phyloP scores from a whole-genome alignment of 2,329 filamentous ascomycete genomes.

The Metarhizium rileyi region DNA sequence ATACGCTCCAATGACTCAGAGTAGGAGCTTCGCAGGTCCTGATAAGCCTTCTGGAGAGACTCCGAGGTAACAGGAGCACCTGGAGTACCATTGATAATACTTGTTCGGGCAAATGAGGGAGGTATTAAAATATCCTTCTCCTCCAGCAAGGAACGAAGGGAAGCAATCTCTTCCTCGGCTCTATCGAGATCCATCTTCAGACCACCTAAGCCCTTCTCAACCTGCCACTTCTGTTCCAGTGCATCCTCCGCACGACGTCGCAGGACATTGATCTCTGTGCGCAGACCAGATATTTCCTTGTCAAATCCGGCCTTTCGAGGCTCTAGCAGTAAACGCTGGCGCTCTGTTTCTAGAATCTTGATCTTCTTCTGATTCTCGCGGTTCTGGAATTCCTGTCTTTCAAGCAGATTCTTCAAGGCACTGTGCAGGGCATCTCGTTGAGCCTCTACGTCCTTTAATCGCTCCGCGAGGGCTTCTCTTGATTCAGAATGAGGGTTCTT shows the following conservation, averaged over 20 bases:
- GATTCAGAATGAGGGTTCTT: slow-evolving; percentile 44
- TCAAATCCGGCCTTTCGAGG: slow-evolving; percentile 74
- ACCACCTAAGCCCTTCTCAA: slow-evolving; percentile 79
- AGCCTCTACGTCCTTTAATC: slow-evolving; percentile 84
- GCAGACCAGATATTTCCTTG: slow-evolving; percentile 67
- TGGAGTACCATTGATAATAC: slow-evolving; percentile 19
- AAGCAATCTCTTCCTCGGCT: slow-evolving; percentile 82
- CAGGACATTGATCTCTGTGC: slow-evolving; percentile 75
- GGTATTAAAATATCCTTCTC: slow-evolving; percentile 76
- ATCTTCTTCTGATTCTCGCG: slow-evolving; percentile 77
- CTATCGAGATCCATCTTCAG: slow-evolving; percentile 96
- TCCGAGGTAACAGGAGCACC: slow-evolving; percentile 51
- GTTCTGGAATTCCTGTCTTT: slow-evolving; percentile 77
- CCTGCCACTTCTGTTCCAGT: slow-evolving; percentile 91
- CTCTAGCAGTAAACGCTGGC: slow-evolving; percentile 59
- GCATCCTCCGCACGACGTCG: slow-evolving; percentile 86
- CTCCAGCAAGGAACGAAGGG: slow-evolving; percentile 66
- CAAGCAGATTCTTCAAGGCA: slow-evolving; percentile 74
- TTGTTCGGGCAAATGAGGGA: slow-evolving; percentile 42
- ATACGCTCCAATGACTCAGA: slow-evolving; percentile 56
- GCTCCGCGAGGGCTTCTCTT: slow-evolving; percentile 62
- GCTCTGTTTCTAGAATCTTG: slow-evolving; percentile 64
- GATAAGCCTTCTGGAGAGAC: slow-evolving; percentile 64
- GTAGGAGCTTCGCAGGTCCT: slow-evolving; percentile 65
- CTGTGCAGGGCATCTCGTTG: slow-evolving; percentile 88